A percentile compares a stretch with the other conserved stretches of the same genome.
These are phyloP conservation scores for Rubia yunnanensis DNA, from an alignment of 257 asterid genomes.

Conservation along the genomic window DNA sequence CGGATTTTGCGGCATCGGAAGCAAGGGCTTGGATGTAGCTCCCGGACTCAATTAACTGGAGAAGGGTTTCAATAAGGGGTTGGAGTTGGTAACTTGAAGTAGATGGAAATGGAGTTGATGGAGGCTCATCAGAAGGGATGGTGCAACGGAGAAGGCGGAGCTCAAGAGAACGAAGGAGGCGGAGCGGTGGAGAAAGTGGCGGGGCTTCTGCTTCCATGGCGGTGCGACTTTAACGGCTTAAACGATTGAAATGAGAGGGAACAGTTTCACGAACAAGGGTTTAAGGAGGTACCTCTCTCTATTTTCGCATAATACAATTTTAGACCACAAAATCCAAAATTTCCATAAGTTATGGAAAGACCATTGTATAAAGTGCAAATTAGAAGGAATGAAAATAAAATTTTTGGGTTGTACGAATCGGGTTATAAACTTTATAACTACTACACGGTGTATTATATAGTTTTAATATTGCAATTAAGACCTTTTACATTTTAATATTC, in stretches of 20 bases:
- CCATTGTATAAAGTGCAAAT: too few relatives aligned
- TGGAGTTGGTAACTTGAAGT: conserved; percentile 17
- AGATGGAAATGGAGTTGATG: conserved; percentile 22
- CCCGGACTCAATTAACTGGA: conserved; percentile 63
- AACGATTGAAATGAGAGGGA: not conserved
- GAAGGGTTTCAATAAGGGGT: conserved; percentile 32
- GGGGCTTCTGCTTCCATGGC: conserved; percentile 8
- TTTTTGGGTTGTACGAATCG: too few relatives aligned
- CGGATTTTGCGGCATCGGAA: conserved; percentile 35
- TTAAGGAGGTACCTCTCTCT: too few relatives aligned
- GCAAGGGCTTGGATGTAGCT: conserved; percentile 47
- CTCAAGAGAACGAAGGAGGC: conserved; percentile 47
- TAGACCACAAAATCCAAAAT: too few relatives aligned
- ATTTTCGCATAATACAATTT: too few relatives aligned
- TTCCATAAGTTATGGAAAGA: too few relatives aligned
- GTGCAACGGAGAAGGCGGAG: conserved; percentile 91
- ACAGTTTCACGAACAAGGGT: not conserved
- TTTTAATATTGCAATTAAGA: too few relatives aligned
- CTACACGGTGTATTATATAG: too few relatives aligned
- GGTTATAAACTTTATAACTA: too few relatives aligned
- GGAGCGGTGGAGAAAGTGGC: conserved; percentile 1
- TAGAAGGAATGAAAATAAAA: too few relatives aligned
- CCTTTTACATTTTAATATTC: too few relatives aligned
- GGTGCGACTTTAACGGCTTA: conserved; percentile 6
- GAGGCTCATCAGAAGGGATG: conserved; percentile 32